Evolutionary conservation across 1,139 yeast genomes (phyloP), one percentile per base, ranked within the genome.

Genomic region (Scheffersomyces titani): DNA sequence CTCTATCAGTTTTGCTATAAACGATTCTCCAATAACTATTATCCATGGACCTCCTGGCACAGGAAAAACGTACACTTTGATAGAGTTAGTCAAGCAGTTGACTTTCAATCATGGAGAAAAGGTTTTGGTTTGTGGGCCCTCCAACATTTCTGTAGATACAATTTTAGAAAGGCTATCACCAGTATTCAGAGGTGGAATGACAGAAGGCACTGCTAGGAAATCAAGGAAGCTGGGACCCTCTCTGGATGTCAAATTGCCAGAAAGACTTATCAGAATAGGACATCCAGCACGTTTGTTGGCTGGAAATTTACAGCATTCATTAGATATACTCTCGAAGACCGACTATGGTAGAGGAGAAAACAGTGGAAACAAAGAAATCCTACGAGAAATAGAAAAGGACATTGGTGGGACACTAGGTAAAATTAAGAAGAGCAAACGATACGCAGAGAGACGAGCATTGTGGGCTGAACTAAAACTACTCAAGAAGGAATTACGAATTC

Each of bases 121-220:
- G 54, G 88, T 94, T 0, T 76, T 94, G 49, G 96, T 94, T 0
- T 93, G 98, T 74, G 98, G 98, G 0, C 97, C 98, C 0, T 93
- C 98, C 0, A 94, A 94, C 68, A 88, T 92, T n/a, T 87, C 98
- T 0, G 97, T 92, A 0, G 98, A 94, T 70, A 94, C 97, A 0
- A 90, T 94, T 40, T 73, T 92, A 53, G 98, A 93, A 68, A 77
- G 98, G 59, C 72, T 93, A 24, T 81, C 87, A n/a, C 73, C 76
- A 1, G 63, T 61, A 4, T 76, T 77, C 58, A 62, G 57, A 5
- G 61, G 59, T 3, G 24, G 22, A 18, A 22, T 19, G 16, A 22
- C 22, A 16, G 64, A 58, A 3, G 57, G 54, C 5, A 52, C 55
- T 6, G 63, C 57, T 62, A 58, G 53, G 47, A 57, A 55, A 57